Evolutionary conservation across 2,329 filamentous ascomycete species (phyloP).

Genomic region (Cephalotrichum gorgonifer): DNA sequence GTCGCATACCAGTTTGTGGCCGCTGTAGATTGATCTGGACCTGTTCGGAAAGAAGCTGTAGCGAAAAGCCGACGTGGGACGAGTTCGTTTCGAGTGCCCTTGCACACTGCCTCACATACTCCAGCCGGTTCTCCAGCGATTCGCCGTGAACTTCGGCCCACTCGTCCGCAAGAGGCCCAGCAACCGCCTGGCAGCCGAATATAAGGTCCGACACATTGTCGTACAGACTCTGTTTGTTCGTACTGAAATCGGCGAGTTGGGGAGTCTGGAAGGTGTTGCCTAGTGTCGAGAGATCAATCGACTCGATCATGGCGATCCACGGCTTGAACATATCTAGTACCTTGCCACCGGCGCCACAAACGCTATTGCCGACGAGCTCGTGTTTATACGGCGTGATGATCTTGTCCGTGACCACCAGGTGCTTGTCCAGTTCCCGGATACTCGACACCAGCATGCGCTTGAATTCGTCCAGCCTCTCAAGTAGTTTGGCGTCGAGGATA

Average conservation of each 20-base stretch:
- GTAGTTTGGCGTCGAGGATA: slow-evolving; percentile 62
- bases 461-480: slow-evolving; percentile 77
- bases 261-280: slow-evolving; percentile 73
- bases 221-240: slow-evolving; percentile 88
- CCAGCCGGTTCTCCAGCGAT: slow-evolving; percentile 76
- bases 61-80: slow-evolving; percentile 76
- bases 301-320: slow-evolving; percentile 85
- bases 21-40: slow-evolving; percentile 29
- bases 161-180: slow-evolving; percentile 83
- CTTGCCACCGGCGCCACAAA: slow-evolving; percentile 68
- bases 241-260: slow-evolving; percentile 75
- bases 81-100: slow-evolving; percentile 78
- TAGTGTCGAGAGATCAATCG: slow-evolving; percentile 75
- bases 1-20: slow-evolving; percentile 21
- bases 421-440: slow-evolving; percentile 80
- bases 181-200: slow-evolving; percentile 80
- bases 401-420: slow-evolving; percentile 67
- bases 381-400: slow-evolving; percentile 72
- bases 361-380: slow-evolving; percentile 67
- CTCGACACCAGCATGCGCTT: slow-evolving; percentile 77
- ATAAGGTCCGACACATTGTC: slow-evolving; percentile 87
- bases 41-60: slow-evolving; percentile 79
- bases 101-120: slow-evolving; percentile 66
- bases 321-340: slow-evolving; percentile 83
- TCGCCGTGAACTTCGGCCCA: slow-evolving; percentile 91